These are phyloP conservation scores for Apostasia shenzhenica DNA, from an alignment of 106 monocot species.

Conservation along the genomic window DNA sequence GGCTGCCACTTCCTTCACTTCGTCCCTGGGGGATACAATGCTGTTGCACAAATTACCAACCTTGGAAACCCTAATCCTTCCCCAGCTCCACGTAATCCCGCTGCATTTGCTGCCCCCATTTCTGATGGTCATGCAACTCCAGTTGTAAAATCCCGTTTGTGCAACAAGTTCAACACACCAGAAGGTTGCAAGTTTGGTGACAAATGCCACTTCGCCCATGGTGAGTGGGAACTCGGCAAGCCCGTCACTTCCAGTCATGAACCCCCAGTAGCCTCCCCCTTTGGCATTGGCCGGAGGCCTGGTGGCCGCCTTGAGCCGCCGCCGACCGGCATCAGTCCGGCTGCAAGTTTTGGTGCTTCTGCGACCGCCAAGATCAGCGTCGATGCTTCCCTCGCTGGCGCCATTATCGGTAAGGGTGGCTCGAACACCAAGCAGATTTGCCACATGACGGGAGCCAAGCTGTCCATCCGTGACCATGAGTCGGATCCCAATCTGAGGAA, in stretches of 20 bases:
- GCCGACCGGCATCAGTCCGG: constrained; percentile 9
- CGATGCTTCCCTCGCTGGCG: constrained; percentile 73
- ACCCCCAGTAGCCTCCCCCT: constrained; percentile 1
- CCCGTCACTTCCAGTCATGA: constrained; percentile 18
- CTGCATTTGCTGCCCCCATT: neutral
- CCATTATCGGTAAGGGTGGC: constrained; percentile 75
- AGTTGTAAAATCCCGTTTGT: constrained; percentile 24
- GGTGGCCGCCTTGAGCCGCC: constrained; percentile 20
- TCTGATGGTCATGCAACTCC: constrained; percentile 9
- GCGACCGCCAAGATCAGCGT: constrained; percentile 80
- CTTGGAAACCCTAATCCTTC: constrained; percentile 20
- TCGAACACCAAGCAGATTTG: constrained; percentile 69
- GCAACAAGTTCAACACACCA: constrained; percentile 33
- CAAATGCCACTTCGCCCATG: constrained; percentile 46
- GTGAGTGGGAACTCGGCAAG: constrained; percentile 34
- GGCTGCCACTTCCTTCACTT: constrained; percentile 71
- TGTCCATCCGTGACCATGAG: constrained; percentile 70
- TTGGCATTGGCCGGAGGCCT: neutral
- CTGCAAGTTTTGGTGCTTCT: constrained; percentile 54
- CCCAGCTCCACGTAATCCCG: constrained; percentile 16
- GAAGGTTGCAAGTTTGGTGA: constrained; percentile 52
- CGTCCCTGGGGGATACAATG: constrained; percentile 63
- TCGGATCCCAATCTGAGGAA: constrained; percentile 57
- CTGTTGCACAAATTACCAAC: constrained; percentile 49
- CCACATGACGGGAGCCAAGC: constrained; percentile 53